These are phyloP conservation scores for Tetradesmus obliquus DNA, from an alignment of 139 green algal species.

Conservation along the genomic window DNA sequence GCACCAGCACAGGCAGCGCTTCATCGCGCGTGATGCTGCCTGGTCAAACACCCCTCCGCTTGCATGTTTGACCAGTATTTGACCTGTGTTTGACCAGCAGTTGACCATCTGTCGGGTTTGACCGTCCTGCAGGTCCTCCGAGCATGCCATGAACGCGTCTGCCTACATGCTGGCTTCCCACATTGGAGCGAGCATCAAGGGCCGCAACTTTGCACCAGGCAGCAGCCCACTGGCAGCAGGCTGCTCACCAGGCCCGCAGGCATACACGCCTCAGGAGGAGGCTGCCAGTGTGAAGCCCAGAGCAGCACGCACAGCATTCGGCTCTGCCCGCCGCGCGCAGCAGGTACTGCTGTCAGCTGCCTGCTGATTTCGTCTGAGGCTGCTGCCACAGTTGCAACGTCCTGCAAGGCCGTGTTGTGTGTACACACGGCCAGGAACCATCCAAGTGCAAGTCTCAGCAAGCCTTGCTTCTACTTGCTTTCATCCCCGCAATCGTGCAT, in stretches of 20 bases:
- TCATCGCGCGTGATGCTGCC: too few species aligned
- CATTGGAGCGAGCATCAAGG: slow-evolving; percentile 26
- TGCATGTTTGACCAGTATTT: background rate
- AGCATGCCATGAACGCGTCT: background rate
- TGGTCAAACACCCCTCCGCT: too few species aligned
- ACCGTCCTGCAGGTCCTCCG: background rate
- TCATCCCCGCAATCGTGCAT: too few species aligned
- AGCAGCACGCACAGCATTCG: background rate
- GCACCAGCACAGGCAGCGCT: too few species aligned
- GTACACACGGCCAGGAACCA: background rate
- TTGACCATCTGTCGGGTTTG: background rate
- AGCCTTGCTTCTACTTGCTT: too few species aligned
- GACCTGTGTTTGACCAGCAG: background rate
- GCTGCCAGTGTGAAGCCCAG: background rate
- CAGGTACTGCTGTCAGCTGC: background rate
- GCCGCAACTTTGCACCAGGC: slow-evolving; percentile 6
- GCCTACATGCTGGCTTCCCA: slow-evolving; percentile 18
- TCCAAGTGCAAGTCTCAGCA: too few species aligned
- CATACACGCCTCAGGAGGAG: background rate
- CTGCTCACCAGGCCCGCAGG: background rate
- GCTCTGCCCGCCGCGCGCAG: background rate
- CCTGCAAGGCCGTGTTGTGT: background rate
- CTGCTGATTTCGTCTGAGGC: background rate
- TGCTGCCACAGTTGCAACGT: too few species aligned
- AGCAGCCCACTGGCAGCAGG: background rate